Evolutionary conservation across 164 flowering plant genomes (phyloP).

Genomic region (Chimonanthus praecox): DNA sequence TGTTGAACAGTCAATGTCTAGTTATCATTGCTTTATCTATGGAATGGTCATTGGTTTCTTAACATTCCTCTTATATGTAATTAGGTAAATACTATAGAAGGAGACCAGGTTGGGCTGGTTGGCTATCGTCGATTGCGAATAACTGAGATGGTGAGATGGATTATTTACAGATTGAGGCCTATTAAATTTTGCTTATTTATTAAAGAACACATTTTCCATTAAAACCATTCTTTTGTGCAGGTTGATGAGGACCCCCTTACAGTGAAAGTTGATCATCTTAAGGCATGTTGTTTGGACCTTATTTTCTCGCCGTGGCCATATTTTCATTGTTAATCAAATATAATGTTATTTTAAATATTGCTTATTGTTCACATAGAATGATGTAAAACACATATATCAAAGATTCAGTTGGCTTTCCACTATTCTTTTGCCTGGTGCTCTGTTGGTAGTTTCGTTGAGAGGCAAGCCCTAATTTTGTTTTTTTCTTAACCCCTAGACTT

Average conservation of each 20-base stretch:
- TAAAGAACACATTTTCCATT: background rate
- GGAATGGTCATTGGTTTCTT: background rate
- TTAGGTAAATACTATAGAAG: constrained; percentile 87
- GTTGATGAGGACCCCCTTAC: constrained; percentile 92
- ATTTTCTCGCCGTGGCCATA: background rate
- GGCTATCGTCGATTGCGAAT: constrained; percentile 92
- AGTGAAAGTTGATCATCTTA: constrained; percentile 95
- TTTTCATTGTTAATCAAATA: background rate
- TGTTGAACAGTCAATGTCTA: too few species aligned
- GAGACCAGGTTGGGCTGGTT: constrained; percentile 83
- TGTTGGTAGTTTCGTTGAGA: background rate
- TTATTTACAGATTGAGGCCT: background rate
- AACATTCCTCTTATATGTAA: constrained; percentile 2
- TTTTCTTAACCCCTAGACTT: background rate
- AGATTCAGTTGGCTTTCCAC: background rate
- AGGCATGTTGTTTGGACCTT: constrained; percentile 39
- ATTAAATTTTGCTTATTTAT: background rate
- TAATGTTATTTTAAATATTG: background rate
- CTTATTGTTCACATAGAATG: background rate
- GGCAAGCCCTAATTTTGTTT: background rate
- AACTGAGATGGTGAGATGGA: constrained; percentile 78
- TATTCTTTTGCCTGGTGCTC: background rate
- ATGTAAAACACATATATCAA: background rate
- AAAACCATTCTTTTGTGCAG: constrained; percentile 33
- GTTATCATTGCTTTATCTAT: background rate